A percentile compares a stretch with the other conserved stretches of the same genome.
Evolutionary conservation across 148 eudicot genomes (phyloP).

Genomic region (Rhododendron mucronatum): DNA sequence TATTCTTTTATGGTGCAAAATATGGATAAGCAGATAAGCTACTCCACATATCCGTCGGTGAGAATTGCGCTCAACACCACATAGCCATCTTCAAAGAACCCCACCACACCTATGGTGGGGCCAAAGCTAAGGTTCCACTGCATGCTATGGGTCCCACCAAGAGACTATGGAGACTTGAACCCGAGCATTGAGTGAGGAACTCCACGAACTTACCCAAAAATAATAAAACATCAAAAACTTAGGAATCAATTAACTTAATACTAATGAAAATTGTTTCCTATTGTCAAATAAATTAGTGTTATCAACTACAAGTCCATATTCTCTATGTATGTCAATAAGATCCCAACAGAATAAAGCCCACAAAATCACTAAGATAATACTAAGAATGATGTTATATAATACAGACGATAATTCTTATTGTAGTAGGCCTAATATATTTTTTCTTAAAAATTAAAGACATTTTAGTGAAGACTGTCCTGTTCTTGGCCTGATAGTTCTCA

Average conservation of each 20-base stretch:
- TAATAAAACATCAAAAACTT: neutral
- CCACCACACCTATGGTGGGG: neutral
- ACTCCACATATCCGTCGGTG: neutral
- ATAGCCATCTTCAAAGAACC: neutral
- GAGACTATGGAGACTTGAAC: no score
- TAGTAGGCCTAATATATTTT: neutral
- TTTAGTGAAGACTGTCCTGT: neutral
- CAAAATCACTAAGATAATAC: neutral
- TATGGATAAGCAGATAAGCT: neutral
- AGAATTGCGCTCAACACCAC: neutral
- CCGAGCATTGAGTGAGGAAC: neutral
- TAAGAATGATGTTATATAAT: neutral
- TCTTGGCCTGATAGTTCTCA: neutral
- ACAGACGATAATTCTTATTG: neutral
- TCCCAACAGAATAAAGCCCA: neutral
- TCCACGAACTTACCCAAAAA: neutral
- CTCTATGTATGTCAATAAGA: neutral
- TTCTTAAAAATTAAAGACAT: neutral
- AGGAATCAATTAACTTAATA: neutral
- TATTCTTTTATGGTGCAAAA: neutral
- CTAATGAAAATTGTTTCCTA: neutral
- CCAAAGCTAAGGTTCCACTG: neutral
- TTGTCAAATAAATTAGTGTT: neutral
- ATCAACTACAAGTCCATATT: neutral
- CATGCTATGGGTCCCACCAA: neutral